These are phyloP conservation scores for Erythrophleum ivorense DNA, from an alignment of 331 rosid species.

Conservation along the genomic window DNA sequence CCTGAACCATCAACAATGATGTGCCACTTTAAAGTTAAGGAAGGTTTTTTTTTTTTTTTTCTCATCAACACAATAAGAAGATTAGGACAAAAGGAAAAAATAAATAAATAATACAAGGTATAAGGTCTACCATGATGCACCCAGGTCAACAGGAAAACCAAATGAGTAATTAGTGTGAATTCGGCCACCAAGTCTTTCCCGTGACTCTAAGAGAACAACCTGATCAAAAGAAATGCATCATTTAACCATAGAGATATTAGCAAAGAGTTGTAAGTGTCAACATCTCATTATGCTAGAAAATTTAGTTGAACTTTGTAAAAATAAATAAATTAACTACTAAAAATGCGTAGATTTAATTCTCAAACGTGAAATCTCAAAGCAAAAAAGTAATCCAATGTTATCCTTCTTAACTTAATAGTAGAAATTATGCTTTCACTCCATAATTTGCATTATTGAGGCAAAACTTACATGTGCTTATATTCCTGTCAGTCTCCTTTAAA, in stretches of 20 bases:
- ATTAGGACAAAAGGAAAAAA: neutral
- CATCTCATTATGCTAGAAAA: neutral
- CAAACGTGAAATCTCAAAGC: neutral
- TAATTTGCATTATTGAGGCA: neutral
- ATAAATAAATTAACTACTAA: slow-evolving; percentile 1
- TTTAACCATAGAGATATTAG: neutral
- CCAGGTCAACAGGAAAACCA: slow-evolving; percentile 96
- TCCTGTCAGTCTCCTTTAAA: neutral
- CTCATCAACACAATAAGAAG: slow-evolving; percentile 6
- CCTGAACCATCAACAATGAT: slow-evolving; percentile 54
- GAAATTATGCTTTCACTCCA: neutral
- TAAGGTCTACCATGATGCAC: slow-evolving; percentile 88
- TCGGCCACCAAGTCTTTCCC: slow-evolving; percentile 94
- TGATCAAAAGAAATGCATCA: slow-evolving; percentile 41
- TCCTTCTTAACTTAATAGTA: neutral
- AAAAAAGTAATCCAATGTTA: neutral
- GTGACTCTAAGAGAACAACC: slow-evolving; percentile 90
- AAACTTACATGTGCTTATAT: neutral
- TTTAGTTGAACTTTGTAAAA: slow-evolving; percentile 10
- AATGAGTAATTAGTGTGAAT: slow-evolving; percentile 89
- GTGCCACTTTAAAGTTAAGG: neutral
- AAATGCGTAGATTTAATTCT: neutral
- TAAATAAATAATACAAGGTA: neutral
- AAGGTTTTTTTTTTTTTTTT: neutral
- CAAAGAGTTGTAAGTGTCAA: neutral